Base-by-base conservation (phyloP, 305 asterid genomes). In the Fraxinus xanthoxyloides region DNA sequence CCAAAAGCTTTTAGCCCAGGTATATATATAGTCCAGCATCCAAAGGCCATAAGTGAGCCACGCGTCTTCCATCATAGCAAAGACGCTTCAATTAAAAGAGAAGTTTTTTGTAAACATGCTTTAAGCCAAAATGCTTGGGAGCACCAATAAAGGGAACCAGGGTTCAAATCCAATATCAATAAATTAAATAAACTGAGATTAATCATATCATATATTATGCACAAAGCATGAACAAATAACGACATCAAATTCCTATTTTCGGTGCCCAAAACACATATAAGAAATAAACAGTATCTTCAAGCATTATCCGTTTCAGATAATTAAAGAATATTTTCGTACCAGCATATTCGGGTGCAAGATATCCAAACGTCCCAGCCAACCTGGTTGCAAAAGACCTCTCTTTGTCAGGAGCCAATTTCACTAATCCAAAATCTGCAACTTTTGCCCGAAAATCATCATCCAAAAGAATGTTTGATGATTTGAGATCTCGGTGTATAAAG, bases 331-430 rank as follows among this genome's bases (percentile, higher is more conserved):
- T 63, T 63, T 43, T 15, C 80, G 76, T 88, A 93, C 98, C 93
- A 35, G 98, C 98, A 87, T 94, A 94, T 86, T 94, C 98, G 5
- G 98, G 98, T 15, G 98, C 98, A 72, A 94, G 95, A 83, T 94
- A 94, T 38, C 98, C 97, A 59, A 94, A 94, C 3, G 98, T 94
- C 59, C 98, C 98, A 0, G 97, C 98, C 79, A 94, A 91, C 80
- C 90, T 83, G 6, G 98, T 94, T 10, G 92, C 95, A 34, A 94
- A 87, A 0, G 98, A 92, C 77, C 86, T 89, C 72, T 91, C 92
- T 51, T 82, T 82, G 63, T 92, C 97, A 7, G 97, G 97, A n/a
- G 97, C 98, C 72, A 93, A 89, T 84, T 93, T 94, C 38, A 94
- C 98, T 86, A 94, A 87, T 70, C 97, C 98, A 75, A 94, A 94